These are phyloP conservation scores for Trypethelium eluteriae DNA, from an alignment of 495 filamentous ascomycete species.

Conservation along the genomic window DNA sequence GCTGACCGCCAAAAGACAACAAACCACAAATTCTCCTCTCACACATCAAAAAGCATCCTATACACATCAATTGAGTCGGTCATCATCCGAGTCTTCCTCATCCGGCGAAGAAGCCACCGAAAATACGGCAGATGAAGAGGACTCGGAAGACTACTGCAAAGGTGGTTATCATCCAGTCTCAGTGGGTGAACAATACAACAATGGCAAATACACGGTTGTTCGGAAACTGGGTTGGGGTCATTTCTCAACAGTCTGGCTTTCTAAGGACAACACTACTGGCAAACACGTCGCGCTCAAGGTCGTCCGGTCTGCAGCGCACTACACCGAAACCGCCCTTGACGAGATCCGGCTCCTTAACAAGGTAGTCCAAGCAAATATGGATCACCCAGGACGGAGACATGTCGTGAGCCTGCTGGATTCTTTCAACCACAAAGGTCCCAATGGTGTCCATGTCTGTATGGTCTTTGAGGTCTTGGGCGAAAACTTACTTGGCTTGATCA, in stretches of 20 bases:
- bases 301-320: slow-evolving; percentile 92
- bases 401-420: slow-evolving; percentile 93
- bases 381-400: slow-evolving; percentile 83
- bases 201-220: slow-evolving; percentile 91
- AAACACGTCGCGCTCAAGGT: slow-evolving; percentile 98
- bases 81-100: slow-evolving; percentile 71
- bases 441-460: slow-evolving; percentile 97
- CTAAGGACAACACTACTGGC: slow-evolving; percentile 77
- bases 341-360: slow-evolving; percentile 97
- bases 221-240: slow-evolving; percentile 98
- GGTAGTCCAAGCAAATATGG: slow-evolving; percentile 81
- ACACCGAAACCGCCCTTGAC: slow-evolving; percentile 97
- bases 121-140: slow-evolving; percentile 94
- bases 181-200: slow-evolving; percentile 94
- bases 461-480: slow-evolving; percentile 97
- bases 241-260: slow-evolving; percentile 98
- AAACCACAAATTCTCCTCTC: slow-evolving; percentile 31
- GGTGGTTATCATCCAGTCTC: slow-evolving; percentile 93
- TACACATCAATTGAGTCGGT: slow-evolving; percentile 54
- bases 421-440: slow-evolving; percentile 95
- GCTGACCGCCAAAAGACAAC: slow-evolving; percentile 2
- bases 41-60: slow-evolving; percentile 43
- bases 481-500: slow-evolving; percentile 92
- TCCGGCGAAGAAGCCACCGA: slow-evolving; percentile 71
- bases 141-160: slow-evolving; percentile 98